Percentiles rank a stretch among this genome's conserved stretches.
phyloP scores from a whole-genome alignment of 352 stramenopile species.

The Pythium angustatum region DNA sequence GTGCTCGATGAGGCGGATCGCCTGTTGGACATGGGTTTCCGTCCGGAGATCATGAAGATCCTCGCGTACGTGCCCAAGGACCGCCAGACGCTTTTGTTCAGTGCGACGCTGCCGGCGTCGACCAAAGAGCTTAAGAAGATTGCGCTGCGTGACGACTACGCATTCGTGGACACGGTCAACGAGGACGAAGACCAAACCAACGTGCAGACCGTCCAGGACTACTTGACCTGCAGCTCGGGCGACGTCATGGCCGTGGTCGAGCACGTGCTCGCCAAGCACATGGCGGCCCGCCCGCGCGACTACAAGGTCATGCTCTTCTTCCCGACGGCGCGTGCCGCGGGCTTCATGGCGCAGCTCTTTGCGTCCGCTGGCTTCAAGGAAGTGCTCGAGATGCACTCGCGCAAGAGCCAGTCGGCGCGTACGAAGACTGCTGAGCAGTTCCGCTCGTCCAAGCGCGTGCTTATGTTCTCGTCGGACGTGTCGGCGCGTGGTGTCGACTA shows the following conservation, averaged over 20 bases:
- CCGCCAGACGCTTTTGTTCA: slow-evolving; percentile 96
- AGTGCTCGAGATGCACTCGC: slow-evolving; percentile 96
- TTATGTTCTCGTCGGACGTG: slow-evolving; percentile 96
- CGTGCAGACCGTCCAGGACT: slow-evolving; percentile 85
- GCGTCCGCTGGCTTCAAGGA: slow-evolving; percentile 56
- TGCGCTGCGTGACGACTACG: slow-evolving; percentile 82
- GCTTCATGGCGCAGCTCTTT: slow-evolving; percentile 92
- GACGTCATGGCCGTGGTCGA: slow-evolving; percentile 76
- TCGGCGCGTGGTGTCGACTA: slow-evolving; percentile 95
- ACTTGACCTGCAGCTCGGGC: slow-evolving; percentile 68
- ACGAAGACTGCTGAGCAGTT: slow-evolving; percentile 90
- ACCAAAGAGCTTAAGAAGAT: slow-evolving; percentile 89
- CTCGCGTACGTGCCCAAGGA: slow-evolving; percentile 50
- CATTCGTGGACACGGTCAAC: slow-evolving; percentile 93
- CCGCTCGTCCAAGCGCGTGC: slow-evolving; percentile 76
- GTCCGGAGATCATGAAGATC: slow-evolving; percentile 91
- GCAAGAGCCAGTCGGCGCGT: slow-evolving; percentile 91
- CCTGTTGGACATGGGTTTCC: slow-evolving; percentile 96
- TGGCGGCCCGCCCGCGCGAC: slow-evolving; percentile 41
- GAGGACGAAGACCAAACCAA: slow-evolving; percentile 91
- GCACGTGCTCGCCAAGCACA: slow-evolving; percentile 72
- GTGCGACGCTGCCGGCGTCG: slow-evolving; percentile 90
- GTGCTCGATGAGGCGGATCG: slow-evolving; percentile 97
- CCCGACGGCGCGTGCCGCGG: slow-evolving; percentile 84
- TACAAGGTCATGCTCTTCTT: slow-evolving; percentile 98